Evolutionary conservation across 1,284 basidiomycete species (phyloP).

Genomic region (Sporisorium scitamineum): DNA sequence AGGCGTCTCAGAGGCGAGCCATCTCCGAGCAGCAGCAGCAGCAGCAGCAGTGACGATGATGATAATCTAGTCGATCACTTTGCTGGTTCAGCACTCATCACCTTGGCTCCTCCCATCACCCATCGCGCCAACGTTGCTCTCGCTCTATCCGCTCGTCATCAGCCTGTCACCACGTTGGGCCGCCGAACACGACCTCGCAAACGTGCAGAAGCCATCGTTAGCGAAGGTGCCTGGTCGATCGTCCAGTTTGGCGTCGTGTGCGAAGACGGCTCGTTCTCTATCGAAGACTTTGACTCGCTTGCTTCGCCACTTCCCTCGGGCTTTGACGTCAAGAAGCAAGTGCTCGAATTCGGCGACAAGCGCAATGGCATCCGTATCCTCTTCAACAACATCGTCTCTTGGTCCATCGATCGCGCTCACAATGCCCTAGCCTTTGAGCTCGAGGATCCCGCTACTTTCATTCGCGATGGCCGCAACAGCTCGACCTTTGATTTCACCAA

Average conservation of each 20-base stretch:
- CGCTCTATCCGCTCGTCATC: background rate
- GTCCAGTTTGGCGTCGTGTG: constrained; percentile 42
- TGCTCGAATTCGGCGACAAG: constrained; percentile 29
- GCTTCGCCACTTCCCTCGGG: constrained; percentile 16
- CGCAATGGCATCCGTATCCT: constrained; percentile 33
- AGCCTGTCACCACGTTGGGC: background rate
- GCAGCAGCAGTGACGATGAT: constrained; percentile 8
- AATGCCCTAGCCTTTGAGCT: constrained; percentile 32
- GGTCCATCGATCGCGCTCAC: constrained; percentile 31
- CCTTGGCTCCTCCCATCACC: background rate
- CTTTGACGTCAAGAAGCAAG: constrained; percentile 23
- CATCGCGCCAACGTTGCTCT: background rate
- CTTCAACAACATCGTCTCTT: constrained; percentile 39
- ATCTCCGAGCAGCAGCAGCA: background rate
- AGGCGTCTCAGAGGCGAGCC: constrained; percentile 7
- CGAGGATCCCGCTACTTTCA: constrained; percentile 39
- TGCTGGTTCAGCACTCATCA: background rate
- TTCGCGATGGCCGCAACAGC: constrained; percentile 27
- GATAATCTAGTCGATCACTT: background rate
- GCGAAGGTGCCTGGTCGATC: constrained; percentile 19
- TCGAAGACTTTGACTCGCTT: constrained; percentile 30
- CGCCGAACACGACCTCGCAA: background rate
- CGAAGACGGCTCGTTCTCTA: constrained; percentile 38
- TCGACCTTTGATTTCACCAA: constrained; percentile 28
- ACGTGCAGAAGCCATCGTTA: background rate